phyloP scores from a whole-genome alignment of 331 rosid genomes.

The Stylosanthes scabra region DNA sequence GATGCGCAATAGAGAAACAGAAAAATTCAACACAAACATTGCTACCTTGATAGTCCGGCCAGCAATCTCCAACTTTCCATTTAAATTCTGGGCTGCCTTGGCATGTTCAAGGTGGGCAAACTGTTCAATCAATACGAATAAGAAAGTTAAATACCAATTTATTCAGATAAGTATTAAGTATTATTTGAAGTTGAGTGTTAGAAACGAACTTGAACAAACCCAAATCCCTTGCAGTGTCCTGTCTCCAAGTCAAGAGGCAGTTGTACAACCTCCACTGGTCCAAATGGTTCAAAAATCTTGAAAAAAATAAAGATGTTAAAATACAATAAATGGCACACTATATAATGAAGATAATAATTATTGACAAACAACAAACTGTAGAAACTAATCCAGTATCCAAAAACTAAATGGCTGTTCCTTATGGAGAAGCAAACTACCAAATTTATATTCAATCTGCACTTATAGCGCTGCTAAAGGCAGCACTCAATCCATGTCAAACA shows the following conservation, averaged over 20 bases:
- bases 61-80: slow-evolving; percentile 96
- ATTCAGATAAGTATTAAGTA: slow-evolving; percentile 18
- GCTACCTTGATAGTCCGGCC: slow-evolving; percentile 92
- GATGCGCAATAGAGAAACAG: too few relatives aligned
- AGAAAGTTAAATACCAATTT: slow-evolving; percentile 9
- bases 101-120: slow-evolving; percentile 97
- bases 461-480: slow-evolving; percentile 1
- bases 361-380: slow-evolving; percentile 7
- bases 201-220: slow-evolving; percentile 91
- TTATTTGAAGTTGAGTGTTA: not conserved
- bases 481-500: not conserved
- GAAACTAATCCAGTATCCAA: not conserved
- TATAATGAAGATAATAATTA: slow-evolving; percentile 23
- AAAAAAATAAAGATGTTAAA: too few relatives aligned
- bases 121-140: slow-evolving; percentile 59
- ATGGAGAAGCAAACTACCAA: slow-evolving; percentile 16
- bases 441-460: slow-evolving; percentile 5
- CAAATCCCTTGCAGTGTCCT: slow-evolving; percentile 99
- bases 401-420: slow-evolving; percentile 7
- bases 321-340: too few relatives aligned
- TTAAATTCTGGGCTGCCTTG: slow-evolving; percentile 96
- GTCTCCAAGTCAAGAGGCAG: slow-evolving; percentile 96
- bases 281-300: slow-evolving; percentile 98
- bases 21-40: not conserved
- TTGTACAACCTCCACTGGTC: slow-evolving; percentile 96